Evolutionary conservation across 345 rosid species (phyloP).

Genomic region (Pistacia atlantica): DNA sequence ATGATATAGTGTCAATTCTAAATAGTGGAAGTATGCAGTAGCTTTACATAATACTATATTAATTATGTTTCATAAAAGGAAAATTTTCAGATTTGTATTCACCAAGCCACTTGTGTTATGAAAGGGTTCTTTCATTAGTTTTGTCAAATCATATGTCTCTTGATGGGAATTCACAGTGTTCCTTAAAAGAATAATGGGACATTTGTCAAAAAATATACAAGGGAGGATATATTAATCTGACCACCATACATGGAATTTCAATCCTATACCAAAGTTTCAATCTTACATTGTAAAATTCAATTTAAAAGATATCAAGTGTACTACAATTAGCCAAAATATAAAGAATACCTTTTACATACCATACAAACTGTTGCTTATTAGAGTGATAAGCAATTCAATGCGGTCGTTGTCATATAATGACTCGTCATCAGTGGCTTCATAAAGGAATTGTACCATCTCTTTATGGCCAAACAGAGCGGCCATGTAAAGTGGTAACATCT

Average conservation of each 20-base stretch:
- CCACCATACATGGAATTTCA: not conserved
- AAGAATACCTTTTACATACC: not conserved
- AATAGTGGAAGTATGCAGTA: not conserved
- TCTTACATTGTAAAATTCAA: no score
- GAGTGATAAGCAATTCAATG: not conserved
- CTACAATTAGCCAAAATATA: not conserved
- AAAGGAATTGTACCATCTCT: conserved; percentile 18
- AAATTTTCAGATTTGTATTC: not conserved
- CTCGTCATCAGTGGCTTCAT: not conserved
- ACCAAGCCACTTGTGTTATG: not conserved
- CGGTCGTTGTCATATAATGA: not conserved
- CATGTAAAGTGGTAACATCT: not conserved
- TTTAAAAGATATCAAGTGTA: not conserved
- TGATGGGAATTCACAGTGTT: not conserved
- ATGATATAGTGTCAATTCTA: not conserved
- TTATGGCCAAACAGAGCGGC: conserved; percentile 22
- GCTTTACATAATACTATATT: not conserved
- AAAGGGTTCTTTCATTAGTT: not conserved
- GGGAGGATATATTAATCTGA: no score
- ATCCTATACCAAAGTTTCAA: not conserved
- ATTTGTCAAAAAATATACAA: no score
- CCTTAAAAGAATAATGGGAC: not conserved
- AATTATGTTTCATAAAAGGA: not conserved
- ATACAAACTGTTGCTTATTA: not conserved
- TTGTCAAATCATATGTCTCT: no score